Evolutionary conservation across 2,329 filamentous ascomycete species (phyloP), one percentile per base, ranked within the genome.

Genomic region (Aureobasidium sp.): DNA sequence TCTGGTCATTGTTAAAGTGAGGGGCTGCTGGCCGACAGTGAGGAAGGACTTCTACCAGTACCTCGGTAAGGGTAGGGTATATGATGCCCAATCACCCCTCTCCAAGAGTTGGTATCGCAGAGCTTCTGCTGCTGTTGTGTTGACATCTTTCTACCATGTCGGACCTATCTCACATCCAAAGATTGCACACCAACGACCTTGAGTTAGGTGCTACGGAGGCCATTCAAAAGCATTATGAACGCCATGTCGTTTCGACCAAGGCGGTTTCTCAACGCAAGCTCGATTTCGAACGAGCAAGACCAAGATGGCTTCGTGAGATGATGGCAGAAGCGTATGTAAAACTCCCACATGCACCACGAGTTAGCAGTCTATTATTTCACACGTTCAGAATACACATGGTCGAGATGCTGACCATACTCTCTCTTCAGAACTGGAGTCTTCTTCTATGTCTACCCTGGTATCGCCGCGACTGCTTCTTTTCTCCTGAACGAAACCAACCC

Each of bases 261-360:
- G 72, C 76, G 8, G 72, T 81, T 7, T 75, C 76, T 3, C 73
- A 80, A 59, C 69, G 74, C 14, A 78, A 73, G 57, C 73, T 81
- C 47, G 68, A 77, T 59, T 79, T 79, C 56, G 79, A 82, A 63
- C 71, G 75, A 57, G 55, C 65, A 3, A 69, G 79, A 44, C 79
- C 79, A 10, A 68, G 75, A 54, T 76, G 75, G 71, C 64, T 81
- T 32, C 68, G 79, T 48, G 77, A 81, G 60, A 77, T 76, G 67
- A 68, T 75, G 57, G 79, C 75, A 3, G 79, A 82, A 62, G 76
- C 76, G 41, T 45, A 24, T 12, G 41, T 45, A 8, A 12, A 8
- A 29, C 27, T 4, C 3, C 27, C 7, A 12, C 27, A 29, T 12
- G 27, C 7, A 12, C 27, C 27, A 29, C n/a, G n/a, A n/a, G n/a